A percentile compares a stretch with the other conserved stretches of the same genome.
phyloP scores from a whole-genome alignment of 129 eudicot genomes.

The Centaurea solstitialis region DNA sequence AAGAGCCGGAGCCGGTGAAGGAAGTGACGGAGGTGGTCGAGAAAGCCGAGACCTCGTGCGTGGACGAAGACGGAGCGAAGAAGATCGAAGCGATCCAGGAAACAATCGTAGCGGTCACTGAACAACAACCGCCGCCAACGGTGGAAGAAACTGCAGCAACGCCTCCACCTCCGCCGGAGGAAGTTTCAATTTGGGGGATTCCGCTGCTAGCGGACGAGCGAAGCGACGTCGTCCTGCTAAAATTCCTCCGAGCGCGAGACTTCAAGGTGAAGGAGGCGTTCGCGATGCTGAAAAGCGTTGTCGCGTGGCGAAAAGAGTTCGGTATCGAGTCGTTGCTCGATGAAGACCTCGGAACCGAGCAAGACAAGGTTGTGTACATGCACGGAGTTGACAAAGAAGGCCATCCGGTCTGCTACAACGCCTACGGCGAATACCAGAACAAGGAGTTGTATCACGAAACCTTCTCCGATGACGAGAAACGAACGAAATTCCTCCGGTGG shows the following conservation, averaged over 20 bases:
- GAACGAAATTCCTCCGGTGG: conserved; percentile 67
- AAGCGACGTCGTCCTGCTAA: conserved; percentile 65
- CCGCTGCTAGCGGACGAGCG: conserved; percentile 71
- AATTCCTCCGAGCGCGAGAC: conserved; percentile 84
- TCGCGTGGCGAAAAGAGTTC: conserved; percentile 72
- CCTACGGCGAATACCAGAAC: conserved; percentile 78
- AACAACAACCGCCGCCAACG: conserved; percentile 30
- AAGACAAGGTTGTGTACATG: conserved; percentile 70
- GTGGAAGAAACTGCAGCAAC: conserved; percentile 28
- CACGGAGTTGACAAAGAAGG: conserved; percentile 86
- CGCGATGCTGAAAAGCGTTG: conserved; percentile 66
- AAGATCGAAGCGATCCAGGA: conserved; percentile 57
- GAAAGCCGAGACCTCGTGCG: conserved; percentile 25
- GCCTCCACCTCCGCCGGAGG: conserved; percentile 52
- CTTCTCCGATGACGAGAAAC: conserved; percentile 64
- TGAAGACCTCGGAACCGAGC: conserved; percentile 55
- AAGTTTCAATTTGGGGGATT: conserved; percentile 76
- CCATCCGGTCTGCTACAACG: conserved; percentile 82
- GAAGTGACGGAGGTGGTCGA: conserved; percentile 36
- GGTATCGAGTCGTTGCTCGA: conserved; percentile 59
- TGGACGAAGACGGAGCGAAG: conserved; percentile 40
- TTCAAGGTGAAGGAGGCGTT: conserved; percentile 82
- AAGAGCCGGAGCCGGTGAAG: conserved; percentile 32
- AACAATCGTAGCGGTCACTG: conserved; percentile 48
- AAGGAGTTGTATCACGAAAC: conserved; percentile 74